A percentile compares a stretch with the other conserved stretches of the same genome.
phyloP scores from a whole-genome alignment of 2,329 filamentous ascomycete genomes.

The Alternaria angustiovoidea region DNA sequence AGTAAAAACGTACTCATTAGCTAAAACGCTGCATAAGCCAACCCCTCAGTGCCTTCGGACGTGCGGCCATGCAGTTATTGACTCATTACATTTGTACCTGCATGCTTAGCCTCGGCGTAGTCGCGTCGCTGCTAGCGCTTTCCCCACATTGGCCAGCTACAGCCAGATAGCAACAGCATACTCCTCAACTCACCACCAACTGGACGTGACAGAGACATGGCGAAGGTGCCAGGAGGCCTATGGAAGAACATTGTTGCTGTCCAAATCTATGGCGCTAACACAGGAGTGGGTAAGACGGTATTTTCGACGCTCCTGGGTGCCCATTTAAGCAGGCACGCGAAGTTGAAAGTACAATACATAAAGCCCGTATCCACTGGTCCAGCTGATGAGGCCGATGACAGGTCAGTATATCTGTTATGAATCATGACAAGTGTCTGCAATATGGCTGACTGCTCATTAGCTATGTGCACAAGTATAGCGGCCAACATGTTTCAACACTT shows the following conservation, averaged over 20 bases:
- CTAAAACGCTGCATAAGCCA: conserved; percentile 8
- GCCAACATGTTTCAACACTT: conserved; percentile 66
- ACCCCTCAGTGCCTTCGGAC: conserved; percentile 4
- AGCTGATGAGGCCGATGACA: conserved; percentile 72
- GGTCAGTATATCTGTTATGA: conserved; percentile 54
- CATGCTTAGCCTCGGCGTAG: conserved; percentile 8
- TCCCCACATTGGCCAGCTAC: conserved; percentile 1
- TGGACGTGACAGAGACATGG: conserved; percentile 35
- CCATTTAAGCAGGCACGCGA: conserved; percentile 50
- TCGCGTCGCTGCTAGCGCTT: conserved; percentile 6
- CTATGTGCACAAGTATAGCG: conserved; percentile 69
- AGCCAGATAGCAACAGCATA: background rate
- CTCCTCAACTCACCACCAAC: conserved; percentile 2
- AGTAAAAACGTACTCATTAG: conserved; percentile 7
- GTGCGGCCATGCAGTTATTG: conserved; percentile 4
- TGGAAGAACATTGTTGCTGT: conserved; percentile 74
- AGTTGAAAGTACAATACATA: conserved; percentile 67
- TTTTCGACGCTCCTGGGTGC: conserved; percentile 76
- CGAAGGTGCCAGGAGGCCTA: conserved; percentile 65
- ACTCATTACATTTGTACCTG: conserved; percentile 17
- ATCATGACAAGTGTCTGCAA: background rate
- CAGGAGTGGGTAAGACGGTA: conserved; percentile 85
- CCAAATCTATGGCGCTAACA: conserved; percentile 85
- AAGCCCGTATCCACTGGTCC: conserved; percentile 86
- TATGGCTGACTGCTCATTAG: conserved; percentile 49